Evolutionary conservation across 1,139 yeast genomes (phyloP).

Genomic region (Yueomyces sp.): DNA sequence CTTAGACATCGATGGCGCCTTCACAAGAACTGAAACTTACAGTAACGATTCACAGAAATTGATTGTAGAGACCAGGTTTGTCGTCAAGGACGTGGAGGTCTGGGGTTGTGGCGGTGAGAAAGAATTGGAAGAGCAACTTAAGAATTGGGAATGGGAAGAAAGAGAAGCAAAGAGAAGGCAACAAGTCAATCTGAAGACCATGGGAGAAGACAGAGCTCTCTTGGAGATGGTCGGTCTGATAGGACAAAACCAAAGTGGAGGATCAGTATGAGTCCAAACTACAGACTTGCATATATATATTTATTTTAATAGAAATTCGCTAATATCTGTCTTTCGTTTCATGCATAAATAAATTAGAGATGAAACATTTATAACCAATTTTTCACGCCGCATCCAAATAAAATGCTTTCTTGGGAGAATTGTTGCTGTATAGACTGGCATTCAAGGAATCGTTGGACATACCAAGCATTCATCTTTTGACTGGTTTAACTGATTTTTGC

Average conservation of each 20-base stretch:
- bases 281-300: too few relatives aligned
- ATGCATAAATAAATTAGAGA: too few relatives aligned
- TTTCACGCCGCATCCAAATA: too few relatives aligned
- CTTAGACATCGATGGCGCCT: constrained; percentile 40
- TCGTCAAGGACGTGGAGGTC: constrained; percentile 68
- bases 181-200: constrained; percentile 46
- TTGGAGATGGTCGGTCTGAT: constrained; percentile 85
- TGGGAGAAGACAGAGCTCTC: constrained; percentile 77
- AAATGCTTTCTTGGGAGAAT: too few relatives aligned
- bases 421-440: too few relatives aligned
- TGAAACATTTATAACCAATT: too few relatives aligned
- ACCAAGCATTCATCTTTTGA: too few relatives aligned
- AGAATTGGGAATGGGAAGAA: constrained; percentile 86
- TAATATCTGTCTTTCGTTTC: too few relatives aligned
- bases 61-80: constrained; percentile 31
- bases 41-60: constrained; percentile 5
- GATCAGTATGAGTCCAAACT: constrained; percentile 30
- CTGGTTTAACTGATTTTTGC: too few relatives aligned
- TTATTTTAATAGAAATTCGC: too few relatives aligned
- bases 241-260: constrained; percentile 59
- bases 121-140: constrained; percentile 63
- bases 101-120: constrained; percentile 82
- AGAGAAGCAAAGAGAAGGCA: constrained; percentile 72
- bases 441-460: too few relatives aligned
- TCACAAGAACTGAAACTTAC: constrained; percentile 23